Evolutionary conservation across 805 yeast species (phyloP).

Genomic region (Cyberlindnera suaveolens): DNA sequence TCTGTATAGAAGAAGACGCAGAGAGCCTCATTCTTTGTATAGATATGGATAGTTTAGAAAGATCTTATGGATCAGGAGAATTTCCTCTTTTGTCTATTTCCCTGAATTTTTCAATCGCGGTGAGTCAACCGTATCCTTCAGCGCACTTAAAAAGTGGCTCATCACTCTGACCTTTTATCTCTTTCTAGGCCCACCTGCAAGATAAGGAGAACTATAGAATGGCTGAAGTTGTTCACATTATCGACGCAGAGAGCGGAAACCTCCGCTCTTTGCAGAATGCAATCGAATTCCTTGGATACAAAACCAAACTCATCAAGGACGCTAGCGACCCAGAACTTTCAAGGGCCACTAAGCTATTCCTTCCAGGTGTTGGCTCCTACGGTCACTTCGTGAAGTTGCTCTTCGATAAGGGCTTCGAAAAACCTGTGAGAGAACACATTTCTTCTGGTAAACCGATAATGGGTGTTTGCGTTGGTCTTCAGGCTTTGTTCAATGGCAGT

Average conservation of each 20-base stretch:
- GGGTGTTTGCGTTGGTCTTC: constrained; percentile 98
- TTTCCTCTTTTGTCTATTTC: too few relatives aligned
- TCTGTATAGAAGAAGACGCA: too few relatives aligned
- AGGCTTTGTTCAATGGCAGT: constrained; percentile 70
- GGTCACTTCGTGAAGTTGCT: constrained; percentile 86
- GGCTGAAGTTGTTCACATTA: constrained; percentile 46
- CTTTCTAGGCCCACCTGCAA: not conserved
- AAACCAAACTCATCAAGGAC: constrained; percentile 53
- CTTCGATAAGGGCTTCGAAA: constrained; percentile 51
- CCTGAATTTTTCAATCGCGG: too few relatives aligned
- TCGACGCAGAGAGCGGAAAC: constrained; percentile 94
- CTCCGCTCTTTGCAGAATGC: constrained; percentile 87
- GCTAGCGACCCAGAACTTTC: constrained; percentile 46
- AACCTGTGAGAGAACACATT: constrained; percentile 62
- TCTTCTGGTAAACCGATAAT: constrained; percentile 76
- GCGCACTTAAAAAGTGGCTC: too few relatives aligned
- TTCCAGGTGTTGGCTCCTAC: constrained; percentile 97
- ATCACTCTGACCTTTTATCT: too few relatives aligned
- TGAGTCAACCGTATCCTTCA: not conserved
- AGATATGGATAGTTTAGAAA: too few relatives aligned
- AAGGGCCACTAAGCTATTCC: constrained; percentile 52
- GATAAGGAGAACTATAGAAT: constrained; percentile 3
- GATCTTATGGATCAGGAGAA: too few relatives aligned
- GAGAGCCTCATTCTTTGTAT: too few relatives aligned
- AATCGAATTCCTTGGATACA: constrained; percentile 68